phyloP scores from a whole-genome alignment of 2,329 filamentous ascomycete genomes.

The Atkinsonella texensis region DNA sequence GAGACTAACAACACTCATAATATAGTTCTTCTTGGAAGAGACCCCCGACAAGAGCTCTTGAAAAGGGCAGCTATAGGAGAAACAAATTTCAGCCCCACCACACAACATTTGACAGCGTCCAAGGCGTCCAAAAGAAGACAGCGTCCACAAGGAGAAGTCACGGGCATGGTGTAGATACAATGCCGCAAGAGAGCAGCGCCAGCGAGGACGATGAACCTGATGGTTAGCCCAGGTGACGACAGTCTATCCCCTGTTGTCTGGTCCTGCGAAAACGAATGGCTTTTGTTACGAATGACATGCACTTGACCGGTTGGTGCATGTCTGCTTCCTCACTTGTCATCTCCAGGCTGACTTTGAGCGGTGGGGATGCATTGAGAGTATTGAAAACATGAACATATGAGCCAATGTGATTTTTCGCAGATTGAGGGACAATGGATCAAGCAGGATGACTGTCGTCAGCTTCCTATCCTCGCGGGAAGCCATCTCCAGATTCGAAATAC shows the following conservation, averaged over 20 bases:
- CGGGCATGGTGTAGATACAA: conserved; percentile 19
- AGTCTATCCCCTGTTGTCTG: conserved; percentile 57
- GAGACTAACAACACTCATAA: conserved; percentile 10
- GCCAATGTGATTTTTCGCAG: conserved; percentile 22
- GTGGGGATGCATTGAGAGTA: not conserved
- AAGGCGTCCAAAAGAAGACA: conserved; percentile 25
- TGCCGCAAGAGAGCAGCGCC: conserved; percentile 34
- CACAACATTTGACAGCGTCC: conserved; percentile 32
- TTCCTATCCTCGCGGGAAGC: conserved; percentile 26
- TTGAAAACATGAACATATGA: not conserved
- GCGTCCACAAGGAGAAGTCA: conserved; percentile 17
- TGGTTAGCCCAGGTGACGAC: conserved; percentile 45
- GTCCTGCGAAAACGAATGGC: conserved; percentile 32
- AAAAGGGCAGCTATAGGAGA: conserved; percentile 38
- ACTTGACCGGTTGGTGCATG: not conserved
- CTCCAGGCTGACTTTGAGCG: not conserved
- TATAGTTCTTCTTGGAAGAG: conserved; percentile 90
- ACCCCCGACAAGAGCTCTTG: conserved; percentile 39
- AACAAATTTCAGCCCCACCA: conserved; percentile 18
- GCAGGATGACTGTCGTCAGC: conserved; percentile 47
- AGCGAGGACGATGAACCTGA: conserved; percentile 57
- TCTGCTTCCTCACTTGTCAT: not conserved
- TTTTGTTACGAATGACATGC: not conserved
- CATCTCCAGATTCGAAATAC: conserved; percentile 6
- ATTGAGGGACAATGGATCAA: conserved; percentile 50